phyloP scores from a whole-genome alignment of 2,329 filamentous ascomycete species.

The Fusarium guadeloupense region DNA sequence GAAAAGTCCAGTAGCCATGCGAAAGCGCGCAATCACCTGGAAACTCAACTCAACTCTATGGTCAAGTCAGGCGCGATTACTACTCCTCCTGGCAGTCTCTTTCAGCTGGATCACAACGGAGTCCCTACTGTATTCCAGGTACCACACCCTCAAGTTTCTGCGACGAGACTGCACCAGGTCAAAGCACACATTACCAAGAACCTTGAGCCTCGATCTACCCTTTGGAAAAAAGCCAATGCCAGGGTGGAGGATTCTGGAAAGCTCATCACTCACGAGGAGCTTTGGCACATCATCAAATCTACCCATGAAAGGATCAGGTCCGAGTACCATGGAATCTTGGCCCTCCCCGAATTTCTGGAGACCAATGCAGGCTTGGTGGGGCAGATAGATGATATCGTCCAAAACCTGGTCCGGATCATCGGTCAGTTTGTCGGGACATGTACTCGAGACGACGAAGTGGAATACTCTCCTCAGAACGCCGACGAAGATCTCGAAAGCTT shows the following conservation, averaged over 20 bases:
- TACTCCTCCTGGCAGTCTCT: background rate
- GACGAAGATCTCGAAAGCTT: background rate
- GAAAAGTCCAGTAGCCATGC: background rate
- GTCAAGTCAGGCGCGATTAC: background rate
- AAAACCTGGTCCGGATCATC: background rate
- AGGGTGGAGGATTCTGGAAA: background rate
- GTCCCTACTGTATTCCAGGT: background rate
- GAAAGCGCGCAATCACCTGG: background rate
- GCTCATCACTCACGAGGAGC: background rate
- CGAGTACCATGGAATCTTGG: background rate
- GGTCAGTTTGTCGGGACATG: background rate
- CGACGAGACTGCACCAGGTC: background rate
- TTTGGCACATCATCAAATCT: background rate
- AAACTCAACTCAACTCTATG: background rate
- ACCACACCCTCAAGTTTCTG: background rate
- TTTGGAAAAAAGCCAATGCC: background rate
- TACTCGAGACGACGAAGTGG: background rate
- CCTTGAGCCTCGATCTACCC: background rate
- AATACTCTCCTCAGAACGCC: background rate
- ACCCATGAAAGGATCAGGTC: background rate
- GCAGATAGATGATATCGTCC: fast-evolving
- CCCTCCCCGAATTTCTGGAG: background rate
- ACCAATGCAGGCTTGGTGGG: fast-evolving
- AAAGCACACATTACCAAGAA: background rate
- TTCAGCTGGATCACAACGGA: background rate